Base-by-base conservation (phyloP, 352 stramenopile species). In the Globisporangium parvum region DNA sequence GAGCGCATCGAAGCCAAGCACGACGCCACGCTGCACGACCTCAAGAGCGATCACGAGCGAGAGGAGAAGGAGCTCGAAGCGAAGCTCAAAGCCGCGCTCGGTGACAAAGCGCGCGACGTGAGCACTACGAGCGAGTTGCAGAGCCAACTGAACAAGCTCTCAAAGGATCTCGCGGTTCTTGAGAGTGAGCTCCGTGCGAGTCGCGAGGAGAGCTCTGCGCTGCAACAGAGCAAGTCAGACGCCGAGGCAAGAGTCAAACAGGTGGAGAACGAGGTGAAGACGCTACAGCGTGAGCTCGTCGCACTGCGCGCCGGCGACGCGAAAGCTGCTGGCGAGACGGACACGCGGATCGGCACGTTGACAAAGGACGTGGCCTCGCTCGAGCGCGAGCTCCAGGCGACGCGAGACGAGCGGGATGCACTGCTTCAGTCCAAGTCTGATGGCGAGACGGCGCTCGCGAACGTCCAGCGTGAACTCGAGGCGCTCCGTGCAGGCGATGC, bases 1-100 rank as follows among this genome's bases (percentile, higher is more conserved):
- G 66, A 83, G 11, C 75, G 71, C 11, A 31, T 83, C 17, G 48
- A 72, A 37, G 41, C 62, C 0, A 75, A 73, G 8, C 63, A 86
- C 35, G 69, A 83, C n/a, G 31, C 51, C 3, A 72, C 70, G 52
- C 52, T 86, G 8, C 55, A 70, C 3, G 73, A 85, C 15, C 56
- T 91, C 17, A 65, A 74, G 20, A 53, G 78, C 0, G 63, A 73
- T 21, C 66, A 76, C 24, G 66, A 74, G 14, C 52, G 54, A 28
- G 59, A 80, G 37, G 62, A 75, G 21, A 64, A 71, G 24, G 45
- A 75, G 45, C 42, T 78, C 14, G 42, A 64, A 50, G 67, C 63
- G 17, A 69, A 62, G 51, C 63, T 84, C 24, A 67, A 70, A 31
- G 42, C 56, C 15, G 47, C 53, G 10, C 54, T 71, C 21, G 65